Conservation (phyloP, 371 early-diverging fungal genomes). For the Mortierella sp. region DNA sequence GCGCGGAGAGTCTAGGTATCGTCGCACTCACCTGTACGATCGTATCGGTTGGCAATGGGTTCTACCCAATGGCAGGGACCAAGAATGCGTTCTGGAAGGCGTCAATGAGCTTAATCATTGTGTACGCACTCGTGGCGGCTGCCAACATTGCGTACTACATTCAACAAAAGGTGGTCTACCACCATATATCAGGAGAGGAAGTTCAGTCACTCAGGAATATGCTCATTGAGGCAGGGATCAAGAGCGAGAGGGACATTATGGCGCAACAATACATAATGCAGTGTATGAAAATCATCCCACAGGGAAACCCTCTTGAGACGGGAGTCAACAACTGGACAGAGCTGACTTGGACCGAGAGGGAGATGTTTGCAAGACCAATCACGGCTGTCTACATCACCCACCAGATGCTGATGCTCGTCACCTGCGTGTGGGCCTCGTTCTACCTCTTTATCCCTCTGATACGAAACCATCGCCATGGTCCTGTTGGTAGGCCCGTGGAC, state of each 20-base stretch:
- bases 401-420: conserved; percentile 35
- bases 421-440: conserved; percentile 27
- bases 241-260: neutral
- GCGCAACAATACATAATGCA: neutral
- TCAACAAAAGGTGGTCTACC: conserved; percentile 10
- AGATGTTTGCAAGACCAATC: conserved; percentile 10
- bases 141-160: conserved; percentile 24
- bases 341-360: conserved; percentile 1
- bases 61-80: conserved; percentile 34
- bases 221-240: neutral
- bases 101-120: conserved; percentile 16
- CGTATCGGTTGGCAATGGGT: conserved; percentile 37
- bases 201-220: neutral
- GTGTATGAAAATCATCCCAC: neutral
- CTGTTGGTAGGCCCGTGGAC: conserved; percentile 29
- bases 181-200: neutral
- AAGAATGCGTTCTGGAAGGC: conserved; percentile 24
- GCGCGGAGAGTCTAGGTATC: conserved; percentile 24
- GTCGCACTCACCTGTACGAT: conserved; percentile 21
- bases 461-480: conserved; percentile 26
- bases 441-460: conserved; percentile 49
- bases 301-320: neutral
- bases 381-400: conserved; percentile 13
- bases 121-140: conserved; percentile 20
- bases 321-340: conserved; percentile 16